Percentiles rank a stretch among this genome's conserved stretches.
phyloP scores from a whole-genome alignment of 441 rosid genomes.

The Arabidopsis hybrid region DNA sequence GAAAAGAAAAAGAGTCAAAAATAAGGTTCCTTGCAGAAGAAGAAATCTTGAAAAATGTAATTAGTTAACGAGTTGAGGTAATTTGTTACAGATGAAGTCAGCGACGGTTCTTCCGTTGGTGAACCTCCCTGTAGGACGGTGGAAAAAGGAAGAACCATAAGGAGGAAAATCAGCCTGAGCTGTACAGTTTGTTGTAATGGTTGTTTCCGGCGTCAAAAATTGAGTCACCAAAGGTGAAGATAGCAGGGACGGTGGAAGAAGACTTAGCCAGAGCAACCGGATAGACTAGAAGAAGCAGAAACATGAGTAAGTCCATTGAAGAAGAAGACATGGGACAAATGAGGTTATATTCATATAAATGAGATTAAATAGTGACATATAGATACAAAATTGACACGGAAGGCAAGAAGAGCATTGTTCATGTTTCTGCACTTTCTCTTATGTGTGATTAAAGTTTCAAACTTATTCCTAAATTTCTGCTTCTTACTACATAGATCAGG shows the following conservation, averaged over 20 bases:
- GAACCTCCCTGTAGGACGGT: slow-evolving; percentile 73
- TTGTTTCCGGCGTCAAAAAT: slow-evolving; percentile 72
- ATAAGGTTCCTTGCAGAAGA: slow-evolving; percentile 27
- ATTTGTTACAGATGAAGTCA: slow-evolving; percentile 63
- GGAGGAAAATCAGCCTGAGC: slow-evolving; percentile 75
- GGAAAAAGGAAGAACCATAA: slow-evolving; percentile 63
- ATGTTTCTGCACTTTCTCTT: slow-evolving; percentile 31
- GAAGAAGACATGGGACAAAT: slow-evolving; percentile 9
- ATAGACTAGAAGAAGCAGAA: slow-evolving; percentile 24
- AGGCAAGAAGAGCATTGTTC: slow-evolving; percentile 46
- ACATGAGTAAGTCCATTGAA: slow-evolving; percentile 40
- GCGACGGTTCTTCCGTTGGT: slow-evolving; percentile 70
- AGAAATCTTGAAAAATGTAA: not conserved
- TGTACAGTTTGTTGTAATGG: slow-evolving; percentile 61
- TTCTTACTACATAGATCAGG: not conserved
- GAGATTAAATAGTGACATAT: not conserved
- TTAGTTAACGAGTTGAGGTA: not conserved
- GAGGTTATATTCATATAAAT: not conserved
- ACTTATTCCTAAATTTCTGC: slow-evolving; percentile 21
- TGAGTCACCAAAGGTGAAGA: slow-evolving; percentile 66
- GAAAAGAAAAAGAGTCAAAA: not conserved
- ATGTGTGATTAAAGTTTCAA: slow-evolving; percentile 39
- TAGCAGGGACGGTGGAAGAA: slow-evolving; percentile 48
- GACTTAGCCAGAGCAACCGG: slow-evolving; percentile 9
- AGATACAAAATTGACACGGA: slow-evolving; percentile 38